phyloP scores from a whole-genome alignment of 2,329 filamentous ascomycete species.

The Graphilbum fragrans region DNA sequence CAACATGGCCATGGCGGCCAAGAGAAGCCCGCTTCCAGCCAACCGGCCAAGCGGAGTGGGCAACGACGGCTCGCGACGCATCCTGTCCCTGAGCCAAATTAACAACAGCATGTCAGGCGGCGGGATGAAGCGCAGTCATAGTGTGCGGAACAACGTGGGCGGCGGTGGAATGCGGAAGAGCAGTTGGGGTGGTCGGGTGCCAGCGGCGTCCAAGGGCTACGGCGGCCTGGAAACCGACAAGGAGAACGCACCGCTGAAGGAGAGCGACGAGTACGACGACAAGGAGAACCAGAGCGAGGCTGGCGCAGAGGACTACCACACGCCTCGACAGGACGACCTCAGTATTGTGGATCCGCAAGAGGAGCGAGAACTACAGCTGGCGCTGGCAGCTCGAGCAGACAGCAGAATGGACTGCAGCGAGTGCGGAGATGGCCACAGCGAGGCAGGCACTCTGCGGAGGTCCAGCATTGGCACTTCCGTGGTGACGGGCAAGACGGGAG shows the following conservation, averaged over 20 bases:
- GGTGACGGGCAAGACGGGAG: conserved; percentile 24
- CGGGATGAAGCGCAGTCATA: conserved; percentile 65
- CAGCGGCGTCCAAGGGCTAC: conserved; percentile 27
- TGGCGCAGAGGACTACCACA: conserved; percentile 7
- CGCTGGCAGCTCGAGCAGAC: too few relatives aligned
- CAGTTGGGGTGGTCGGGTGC: conserved; percentile 49
- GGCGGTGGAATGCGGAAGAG: conserved; percentile 46
- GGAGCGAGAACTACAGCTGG: too few relatives aligned
- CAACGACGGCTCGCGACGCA: conserved; percentile 54
- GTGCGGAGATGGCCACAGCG: conserved; percentile 31
- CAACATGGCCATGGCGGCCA: conserved; percentile 41
- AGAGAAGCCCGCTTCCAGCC: conserved; percentile 32
- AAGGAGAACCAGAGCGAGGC: background rate
- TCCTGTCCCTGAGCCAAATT: conserved; percentile 85
- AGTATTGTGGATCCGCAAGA: too few relatives aligned
- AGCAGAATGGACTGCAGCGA: too few relatives aligned
- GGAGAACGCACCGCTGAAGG: conserved; percentile 31
- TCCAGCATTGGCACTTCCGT: conserved; percentile 36
- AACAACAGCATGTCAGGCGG: conserved; percentile 56
- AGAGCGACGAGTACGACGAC: conserved; percentile 45
- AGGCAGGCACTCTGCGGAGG: conserved; percentile 36
- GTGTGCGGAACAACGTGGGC: conserved; percentile 50
- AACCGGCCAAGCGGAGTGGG: conserved; percentile 22
- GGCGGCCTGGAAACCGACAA: conserved; percentile 39
- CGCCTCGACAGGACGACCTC: too few relatives aligned